Evolutionary conservation across 768 basidiomycete species (phyloP).

Genomic region (Phylloporus sp.): DNA sequence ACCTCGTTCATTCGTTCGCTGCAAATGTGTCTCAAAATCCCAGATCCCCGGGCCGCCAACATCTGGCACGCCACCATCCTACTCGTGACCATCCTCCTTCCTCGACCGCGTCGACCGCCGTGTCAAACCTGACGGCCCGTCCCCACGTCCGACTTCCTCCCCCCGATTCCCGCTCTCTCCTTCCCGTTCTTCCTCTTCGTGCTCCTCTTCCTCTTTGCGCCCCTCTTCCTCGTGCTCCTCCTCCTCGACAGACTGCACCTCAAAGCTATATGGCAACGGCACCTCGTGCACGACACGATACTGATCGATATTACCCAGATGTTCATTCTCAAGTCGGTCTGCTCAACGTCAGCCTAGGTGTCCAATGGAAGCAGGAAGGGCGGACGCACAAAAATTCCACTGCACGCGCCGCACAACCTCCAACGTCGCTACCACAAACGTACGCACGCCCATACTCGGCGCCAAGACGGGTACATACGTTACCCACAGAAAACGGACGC

Average conservation of each 20-base stretch:
- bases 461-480: slow-evolving; percentile 63
- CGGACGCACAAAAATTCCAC: slow-evolving; percentile 82
- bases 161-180: too few species aligned
- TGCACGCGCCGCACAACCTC: slow-evolving; percentile 79
- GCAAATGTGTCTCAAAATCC: too few species aligned
- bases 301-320: slow-evolving; percentile 92
- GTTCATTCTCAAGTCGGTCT: slow-evolving; percentile 87
- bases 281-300: slow-evolving; percentile 86
- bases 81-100: too few species aligned
- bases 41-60: too few species aligned
- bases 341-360: neutral
- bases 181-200: too few species aligned
- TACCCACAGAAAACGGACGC: slow-evolving; percentile 80
- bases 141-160: too few species aligned
- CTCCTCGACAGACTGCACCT: slow-evolving; percentile 43
- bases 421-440: slow-evolving; percentile 62
- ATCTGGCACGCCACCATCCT: too few species aligned
- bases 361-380: neutral
- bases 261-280: slow-evolving; percentile 69
- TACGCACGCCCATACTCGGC: slow-evolving; percentile 47
- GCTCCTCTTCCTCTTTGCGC: neutral
- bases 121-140: too few species aligned
- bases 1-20: too few species aligned
- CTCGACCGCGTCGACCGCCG: too few species aligned
- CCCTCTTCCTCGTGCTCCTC: slow-evolving; percentile 41